Conservation (phyloP, 139 green algal genomes). For the Dunaliella primolecta region DNA sequence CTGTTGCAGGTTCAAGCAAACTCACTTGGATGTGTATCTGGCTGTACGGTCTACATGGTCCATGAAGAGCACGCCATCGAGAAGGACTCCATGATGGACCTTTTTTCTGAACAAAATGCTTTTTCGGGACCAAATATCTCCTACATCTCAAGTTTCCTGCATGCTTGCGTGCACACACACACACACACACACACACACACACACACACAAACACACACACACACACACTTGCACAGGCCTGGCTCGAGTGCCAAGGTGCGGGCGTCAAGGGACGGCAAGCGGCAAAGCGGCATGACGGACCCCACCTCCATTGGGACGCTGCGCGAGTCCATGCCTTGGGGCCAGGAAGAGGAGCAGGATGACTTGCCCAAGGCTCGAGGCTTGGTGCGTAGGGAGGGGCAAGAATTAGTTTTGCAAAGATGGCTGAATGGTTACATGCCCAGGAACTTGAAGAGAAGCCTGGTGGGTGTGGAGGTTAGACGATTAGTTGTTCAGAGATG, state of each 20-base stretch:
- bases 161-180: too few relatives aligned
- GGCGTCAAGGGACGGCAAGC: conserved; percentile 1
- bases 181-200: not conserved
- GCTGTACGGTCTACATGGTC: too few relatives aligned
- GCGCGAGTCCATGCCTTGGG: conserved; percentile 25
- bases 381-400: not conserved
- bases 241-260: conserved; percentile 6
- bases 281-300: conserved; percentile 5
- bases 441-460: too few relatives aligned
- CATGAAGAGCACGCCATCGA: too few relatives aligned
- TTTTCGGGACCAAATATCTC: too few relatives aligned
- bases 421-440: conserved; percentile 26
- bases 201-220: not conserved
- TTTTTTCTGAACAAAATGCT: too few relatives aligned
- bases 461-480: too few relatives aligned
- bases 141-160: too few relatives aligned
- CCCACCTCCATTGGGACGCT: conserved; percentile 45
- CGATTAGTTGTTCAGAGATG: not conserved
- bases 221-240: not conserved
- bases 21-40: too few relatives aligned
- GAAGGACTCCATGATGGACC: too few relatives aligned
- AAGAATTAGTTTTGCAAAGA: not conserved
- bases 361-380: not conserved
- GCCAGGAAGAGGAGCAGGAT: not conserved
- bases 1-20: too few relatives aligned